Percentiles rank a stretch among this genome's conserved stretches.
Conservation (phyloP, 225 moss, liverwort and hornwort species). For the Lunularia cruciata region DNA sequence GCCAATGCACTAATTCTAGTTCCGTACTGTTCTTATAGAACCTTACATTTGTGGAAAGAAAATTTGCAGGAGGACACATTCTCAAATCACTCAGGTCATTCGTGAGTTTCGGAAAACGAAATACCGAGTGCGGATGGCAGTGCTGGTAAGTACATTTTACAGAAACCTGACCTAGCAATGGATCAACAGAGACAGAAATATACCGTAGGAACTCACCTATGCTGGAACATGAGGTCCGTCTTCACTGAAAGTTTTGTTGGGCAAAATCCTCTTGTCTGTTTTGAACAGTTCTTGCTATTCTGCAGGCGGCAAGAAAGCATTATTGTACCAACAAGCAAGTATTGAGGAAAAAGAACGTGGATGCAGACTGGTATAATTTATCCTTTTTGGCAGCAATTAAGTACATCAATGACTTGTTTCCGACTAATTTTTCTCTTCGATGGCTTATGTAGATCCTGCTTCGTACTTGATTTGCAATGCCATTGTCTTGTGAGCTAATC, state of each 20-base stretch:
- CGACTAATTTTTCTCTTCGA: conserved; percentile 31
- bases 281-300: neutral
- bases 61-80: conserved; percentile 62
- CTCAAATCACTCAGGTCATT: conserved; percentile 74
- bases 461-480: no score
- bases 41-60: no score
- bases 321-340: conserved; percentile 76
- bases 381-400: neutral
- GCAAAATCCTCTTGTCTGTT: no score
- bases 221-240: no score
- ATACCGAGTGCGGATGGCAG: conserved; percentile 64
- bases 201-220: no score
- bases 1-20: no score
- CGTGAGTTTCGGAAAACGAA: conserved; percentile 69
- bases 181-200: no score
- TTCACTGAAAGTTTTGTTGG: no score
- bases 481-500: conserved; percentile 32
- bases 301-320: conserved; percentile 69
- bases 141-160: no score
- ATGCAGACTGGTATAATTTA: conserved; percentile 62
- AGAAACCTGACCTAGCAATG: no score
- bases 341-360: conserved; percentile 58
- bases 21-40: no score
- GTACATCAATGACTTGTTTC: neutral
- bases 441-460: no score